phyloP scores from a whole-genome alignment of 805 yeast genomes.

The Danielozyma ontarioensis region DNA sequence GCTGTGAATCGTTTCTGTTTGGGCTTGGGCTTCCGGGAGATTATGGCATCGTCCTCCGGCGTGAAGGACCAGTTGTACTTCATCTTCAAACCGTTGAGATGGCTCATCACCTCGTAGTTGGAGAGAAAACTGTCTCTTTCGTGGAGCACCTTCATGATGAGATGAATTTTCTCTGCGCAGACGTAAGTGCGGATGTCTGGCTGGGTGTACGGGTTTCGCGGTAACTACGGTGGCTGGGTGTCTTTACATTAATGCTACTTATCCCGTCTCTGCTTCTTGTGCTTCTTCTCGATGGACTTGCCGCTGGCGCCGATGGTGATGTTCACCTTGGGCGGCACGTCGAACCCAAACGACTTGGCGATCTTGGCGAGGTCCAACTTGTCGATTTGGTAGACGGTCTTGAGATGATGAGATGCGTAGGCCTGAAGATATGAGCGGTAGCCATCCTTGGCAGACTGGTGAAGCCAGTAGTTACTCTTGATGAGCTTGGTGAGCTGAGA shows the following conservation, averaged over 20 bases:
- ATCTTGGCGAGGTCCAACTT: conserved; percentile 91
- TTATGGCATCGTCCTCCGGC: conserved; percentile 22
- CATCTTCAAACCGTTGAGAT: conserved; percentile 44
- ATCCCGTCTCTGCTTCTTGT: conserved; percentile 38
- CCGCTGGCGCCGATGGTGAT: conserved; percentile 94
- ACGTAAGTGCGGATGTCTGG: too few species aligned
- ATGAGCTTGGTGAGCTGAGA: conserved; percentile 87
- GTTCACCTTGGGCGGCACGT: conserved; percentile 94
- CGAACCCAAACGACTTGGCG: conserved; percentile 92
- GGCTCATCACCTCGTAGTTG: conserved; percentile 59
- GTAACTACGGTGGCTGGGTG: too few species aligned
- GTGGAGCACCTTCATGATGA: conserved; percentile 38
- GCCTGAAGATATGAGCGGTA: conserved; percentile 96
- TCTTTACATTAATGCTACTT: conserved; percentile 3
- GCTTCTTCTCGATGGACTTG: conserved; percentile 48
- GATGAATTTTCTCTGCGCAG: too few species aligned
- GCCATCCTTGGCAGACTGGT: conserved; percentile 95
- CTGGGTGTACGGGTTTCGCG: too few species aligned
- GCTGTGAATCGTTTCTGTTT: conserved; percentile 26
- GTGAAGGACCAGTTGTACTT: conserved; percentile 44
- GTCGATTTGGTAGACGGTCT: conserved; percentile 94
- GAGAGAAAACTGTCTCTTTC: conserved; percentile 56
- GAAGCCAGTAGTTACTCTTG: conserved; percentile 87
- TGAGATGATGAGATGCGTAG: conserved; percentile 92
- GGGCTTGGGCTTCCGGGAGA: background rate